phyloP scores from a whole-genome alignment of 257 asterid species.

The Solanum clarkiae region DNA sequence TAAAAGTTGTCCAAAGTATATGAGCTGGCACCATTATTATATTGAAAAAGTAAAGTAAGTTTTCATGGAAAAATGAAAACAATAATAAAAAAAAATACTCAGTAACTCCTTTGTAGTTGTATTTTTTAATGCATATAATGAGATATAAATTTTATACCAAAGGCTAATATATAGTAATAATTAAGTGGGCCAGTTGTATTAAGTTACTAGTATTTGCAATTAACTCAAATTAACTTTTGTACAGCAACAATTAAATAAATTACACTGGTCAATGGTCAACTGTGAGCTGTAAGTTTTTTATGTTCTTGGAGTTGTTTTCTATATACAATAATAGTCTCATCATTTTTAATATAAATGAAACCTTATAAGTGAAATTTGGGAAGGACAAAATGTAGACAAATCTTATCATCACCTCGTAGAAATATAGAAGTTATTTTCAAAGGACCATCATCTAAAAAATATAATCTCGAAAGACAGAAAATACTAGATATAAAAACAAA shows the following conservation, averaged over 20 bases:
- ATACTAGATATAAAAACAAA: no score
- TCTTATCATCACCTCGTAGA: no score
- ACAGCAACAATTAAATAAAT: neutral
- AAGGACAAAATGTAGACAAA: no score
- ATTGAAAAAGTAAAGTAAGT: neutral
- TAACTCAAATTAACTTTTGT: neutral
- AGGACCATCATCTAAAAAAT: no score
- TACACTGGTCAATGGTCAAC: neutral
- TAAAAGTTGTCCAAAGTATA: neutral
- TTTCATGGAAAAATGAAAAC: neutral
- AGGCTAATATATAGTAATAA: neutral
- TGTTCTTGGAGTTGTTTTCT: fast-evolving
- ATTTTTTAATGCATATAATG: neutral
- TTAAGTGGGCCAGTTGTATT: neutral
- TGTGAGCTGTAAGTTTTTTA: neutral
- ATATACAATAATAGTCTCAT: neutral
- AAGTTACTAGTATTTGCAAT: neutral
- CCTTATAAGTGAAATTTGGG: no score
- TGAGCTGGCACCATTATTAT: neutral
- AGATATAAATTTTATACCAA: neutral
- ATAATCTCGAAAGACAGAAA: no score
- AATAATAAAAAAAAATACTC: neutral
- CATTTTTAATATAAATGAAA: no score
- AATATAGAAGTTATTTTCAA: no score
- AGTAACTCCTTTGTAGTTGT: neutral